Percentiles rank a stretch among this genome's conserved stretches.
Conservation (phyloP, 176 grass and related monocot genomes). For the Musa itinerans region DNA sequence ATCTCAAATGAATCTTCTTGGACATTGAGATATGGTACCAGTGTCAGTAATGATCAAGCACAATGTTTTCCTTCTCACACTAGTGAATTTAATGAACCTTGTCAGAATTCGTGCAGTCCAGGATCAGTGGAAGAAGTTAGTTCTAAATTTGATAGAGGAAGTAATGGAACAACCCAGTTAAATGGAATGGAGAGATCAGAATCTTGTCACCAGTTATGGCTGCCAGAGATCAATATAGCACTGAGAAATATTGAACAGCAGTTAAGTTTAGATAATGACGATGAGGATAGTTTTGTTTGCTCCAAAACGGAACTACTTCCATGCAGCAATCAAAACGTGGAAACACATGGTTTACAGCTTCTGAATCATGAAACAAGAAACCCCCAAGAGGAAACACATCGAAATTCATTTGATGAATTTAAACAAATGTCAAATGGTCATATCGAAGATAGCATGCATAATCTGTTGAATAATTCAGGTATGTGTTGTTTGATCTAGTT, state of each 20-base stretch:
- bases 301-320: conserved; percentile 4
- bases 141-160: conserved; percentile 37
- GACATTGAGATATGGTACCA: conserved; percentile 31
- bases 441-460: conserved; percentile 10
- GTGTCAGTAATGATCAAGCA: conserved; percentile 32
- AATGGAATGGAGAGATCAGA: conserved; percentile 38
- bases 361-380: conserved; percentile 8
- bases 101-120: conserved; percentile 38
- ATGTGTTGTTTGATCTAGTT: neutral
- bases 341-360: conserved; percentile 5
- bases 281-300: conserved; percentile 3
- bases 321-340: conserved; percentile 24
- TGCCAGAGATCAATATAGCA: conserved; percentile 10
- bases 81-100: conserved; percentile 29
- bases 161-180: conserved; percentile 12
- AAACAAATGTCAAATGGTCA: conserved; percentile 21
- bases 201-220: conserved; percentile 25
- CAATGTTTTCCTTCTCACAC: conserved; percentile 35
- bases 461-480: conserved; percentile 69
- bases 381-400: conserved; percentile 19
- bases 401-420: conserved; percentile 31
- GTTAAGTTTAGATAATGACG: conserved; percentile 46
- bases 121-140: conserved; percentile 68
- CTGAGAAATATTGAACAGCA: conserved; percentile 33
- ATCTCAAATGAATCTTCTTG: conserved; percentile 16